These are phyloP conservation scores for Parietaria judaica DNA, from an alignment of 306 rosid genomes.

Conservation along the genomic window DNA sequence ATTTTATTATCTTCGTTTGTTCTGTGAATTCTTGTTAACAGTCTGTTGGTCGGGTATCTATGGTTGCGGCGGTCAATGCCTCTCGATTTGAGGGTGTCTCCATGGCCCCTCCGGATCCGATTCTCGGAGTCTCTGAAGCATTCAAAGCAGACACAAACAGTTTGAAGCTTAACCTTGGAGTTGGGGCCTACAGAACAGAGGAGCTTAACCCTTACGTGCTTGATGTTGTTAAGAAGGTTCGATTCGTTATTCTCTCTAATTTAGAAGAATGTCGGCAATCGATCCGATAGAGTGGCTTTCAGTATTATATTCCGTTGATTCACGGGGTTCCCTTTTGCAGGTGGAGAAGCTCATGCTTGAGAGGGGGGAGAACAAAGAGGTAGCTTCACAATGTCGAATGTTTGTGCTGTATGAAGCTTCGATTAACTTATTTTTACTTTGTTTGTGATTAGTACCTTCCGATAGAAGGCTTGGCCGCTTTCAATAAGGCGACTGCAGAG, in stretches of 20 bases:
- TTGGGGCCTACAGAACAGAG: conserved; percentile 90
- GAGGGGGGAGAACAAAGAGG: conserved; percentile 96
- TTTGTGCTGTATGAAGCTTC: conserved; percentile 12
- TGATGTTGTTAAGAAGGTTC: conserved; percentile 79
- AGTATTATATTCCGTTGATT: no score
- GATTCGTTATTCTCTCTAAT: conserved; percentile 3
- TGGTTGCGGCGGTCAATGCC: conserved; percentile 58
- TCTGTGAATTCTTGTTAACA: conserved; percentile 21
- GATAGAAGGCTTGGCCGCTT: conserved; percentile 95
- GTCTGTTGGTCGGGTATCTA: conserved; percentile 62
- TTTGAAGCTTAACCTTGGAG: conserved; percentile 91
- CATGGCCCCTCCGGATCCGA: conserved; percentile 98
- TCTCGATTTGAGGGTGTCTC: conserved; percentile 87
- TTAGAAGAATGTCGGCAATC: not conserved
- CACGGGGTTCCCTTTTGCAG: conserved; percentile 25
- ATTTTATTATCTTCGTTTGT: not conserved
- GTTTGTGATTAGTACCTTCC: conserved; percentile 66
- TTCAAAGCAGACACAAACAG: conserved; percentile 61
- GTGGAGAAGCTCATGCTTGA: conserved; percentile 86
- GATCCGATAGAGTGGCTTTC: no score
- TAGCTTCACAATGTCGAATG: conserved; percentile 17
- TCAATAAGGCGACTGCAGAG: conserved; percentile 88
- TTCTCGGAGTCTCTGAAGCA: conserved; percentile 99
- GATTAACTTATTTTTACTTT: not conserved
- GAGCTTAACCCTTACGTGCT: conserved; percentile 90